Conservation (phyloP, 106 monocot species). For the Phalaenopsis aphrodite region DNA sequence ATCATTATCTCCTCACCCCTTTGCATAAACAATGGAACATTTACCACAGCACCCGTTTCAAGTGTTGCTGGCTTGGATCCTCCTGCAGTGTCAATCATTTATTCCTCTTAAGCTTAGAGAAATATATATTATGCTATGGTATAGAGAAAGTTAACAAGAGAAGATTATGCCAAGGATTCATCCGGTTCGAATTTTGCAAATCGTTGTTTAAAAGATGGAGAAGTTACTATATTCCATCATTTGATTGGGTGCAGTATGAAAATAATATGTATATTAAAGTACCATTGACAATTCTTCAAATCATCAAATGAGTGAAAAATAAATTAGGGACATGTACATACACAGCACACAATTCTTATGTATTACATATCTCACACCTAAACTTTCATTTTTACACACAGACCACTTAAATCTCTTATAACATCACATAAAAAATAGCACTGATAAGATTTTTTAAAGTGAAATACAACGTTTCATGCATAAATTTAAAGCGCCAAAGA, state of each 20-base stretch:
- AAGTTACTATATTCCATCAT: background rate
- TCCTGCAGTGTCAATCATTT: constrained; percentile 25
- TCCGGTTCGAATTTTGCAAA: background rate
- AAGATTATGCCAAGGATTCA: background rate
- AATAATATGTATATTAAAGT: background rate
- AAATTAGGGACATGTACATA: too few relatives aligned
- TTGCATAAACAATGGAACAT: constrained; percentile 79
- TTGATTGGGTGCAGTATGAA: background rate
- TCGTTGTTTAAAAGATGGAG: background rate
- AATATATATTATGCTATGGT: too few relatives aligned
- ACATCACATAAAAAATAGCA: too few relatives aligned
- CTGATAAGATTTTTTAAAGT: too few relatives aligned
- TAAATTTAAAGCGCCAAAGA: too few relatives aligned
- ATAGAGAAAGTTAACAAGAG: too few relatives aligned
- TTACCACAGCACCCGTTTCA: constrained; percentile 74
- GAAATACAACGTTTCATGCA: too few relatives aligned
- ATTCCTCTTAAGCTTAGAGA: background rate
- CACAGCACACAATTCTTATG: too few relatives aligned
- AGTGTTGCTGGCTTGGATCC: constrained; percentile 83
- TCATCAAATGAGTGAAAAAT: too few relatives aligned
- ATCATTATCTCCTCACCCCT: constrained; percentile 70
- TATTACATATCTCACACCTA: too few relatives aligned
- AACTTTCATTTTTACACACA: too few relatives aligned
- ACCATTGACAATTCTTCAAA: background rate
- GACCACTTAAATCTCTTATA: too few relatives aligned